Evolutionary conservation across 1,284 basidiomycete species (phyloP).

Genomic region (Sanguinoderma infundibulare): DNA sequence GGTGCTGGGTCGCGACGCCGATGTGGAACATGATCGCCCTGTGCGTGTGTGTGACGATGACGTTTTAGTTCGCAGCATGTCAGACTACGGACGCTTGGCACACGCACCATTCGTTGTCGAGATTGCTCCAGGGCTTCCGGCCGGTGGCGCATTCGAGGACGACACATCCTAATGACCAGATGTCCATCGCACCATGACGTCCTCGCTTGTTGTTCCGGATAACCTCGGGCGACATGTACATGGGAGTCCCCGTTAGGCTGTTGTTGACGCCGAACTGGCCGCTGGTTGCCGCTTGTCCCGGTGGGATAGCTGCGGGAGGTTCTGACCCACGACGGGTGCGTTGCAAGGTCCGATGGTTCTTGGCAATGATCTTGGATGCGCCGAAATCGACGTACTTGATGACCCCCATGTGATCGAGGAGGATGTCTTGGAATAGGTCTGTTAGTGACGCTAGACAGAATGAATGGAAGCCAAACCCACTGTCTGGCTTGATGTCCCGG

Average conservation of each 20-base stretch:
- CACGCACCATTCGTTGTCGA: slow-evolving; percentile 96
- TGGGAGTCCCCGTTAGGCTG: slow-evolving; percentile 95
- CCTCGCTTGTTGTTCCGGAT: slow-evolving; percentile 92
- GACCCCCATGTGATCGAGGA: slow-evolving; percentile 91
- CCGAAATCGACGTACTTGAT: slow-evolving; percentile 99
- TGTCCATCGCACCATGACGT: slow-evolving; percentile 95
- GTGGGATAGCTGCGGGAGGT: slow-evolving; percentile 24
- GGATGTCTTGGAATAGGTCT: slow-evolving; percentile 71
- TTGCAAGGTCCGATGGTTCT: slow-evolving; percentile 89
- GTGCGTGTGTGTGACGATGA: background rate
- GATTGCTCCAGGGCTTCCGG: slow-evolving; percentile 96
- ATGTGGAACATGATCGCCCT: slow-evolving; percentile 99
- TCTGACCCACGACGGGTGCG: slow-evolving; percentile 65
- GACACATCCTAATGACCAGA: slow-evolving; percentile 97
- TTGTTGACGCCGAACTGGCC: slow-evolving; percentile 63
- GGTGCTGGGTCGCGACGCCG: slow-evolving; percentile 96
- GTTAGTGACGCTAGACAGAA: slow-evolving; percentile 2
- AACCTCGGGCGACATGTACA: slow-evolving; percentile 99
- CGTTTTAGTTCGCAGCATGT: background rate
- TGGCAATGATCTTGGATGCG: slow-evolving; percentile 96
- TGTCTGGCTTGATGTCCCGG: slow-evolving; percentile 98
- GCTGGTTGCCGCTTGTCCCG: slow-evolving; percentile 18
- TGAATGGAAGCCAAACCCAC: slow-evolving; percentile 53
- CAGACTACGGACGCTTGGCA: background rate
- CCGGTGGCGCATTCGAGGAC: slow-evolving; percentile 97